Conservation (phyloP, 1,284 basidiomycete species). For the Malassezia globosa region DNA sequence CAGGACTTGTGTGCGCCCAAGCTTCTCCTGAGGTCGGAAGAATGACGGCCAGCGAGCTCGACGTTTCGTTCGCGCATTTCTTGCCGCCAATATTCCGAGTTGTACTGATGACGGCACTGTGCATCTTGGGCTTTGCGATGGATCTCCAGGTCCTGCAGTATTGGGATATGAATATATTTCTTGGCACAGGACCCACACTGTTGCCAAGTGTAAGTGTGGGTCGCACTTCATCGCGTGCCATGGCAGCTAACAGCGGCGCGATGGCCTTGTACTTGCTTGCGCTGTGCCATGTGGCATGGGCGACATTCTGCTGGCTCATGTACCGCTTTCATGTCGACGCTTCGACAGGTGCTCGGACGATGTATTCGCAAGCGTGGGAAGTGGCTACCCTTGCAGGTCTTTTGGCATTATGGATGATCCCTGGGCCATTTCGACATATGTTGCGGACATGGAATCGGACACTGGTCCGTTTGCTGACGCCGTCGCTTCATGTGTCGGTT, state of each 20-base stretch:
- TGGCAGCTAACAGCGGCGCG: conserved; percentile 7
- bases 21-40: no score
- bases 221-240: conserved; percentile 14
- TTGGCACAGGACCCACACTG: conserved; percentile 10
- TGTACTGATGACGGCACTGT: conserved; percentile 32
- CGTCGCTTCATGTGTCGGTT: conserved; percentile 56
- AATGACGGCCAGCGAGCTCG: neutral
- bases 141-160: conserved; percentile 24
- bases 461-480: conserved; percentile 62
- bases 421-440: conserved; percentile 26
- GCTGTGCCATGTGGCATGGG: conserved; percentile 20
- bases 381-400: conserved; percentile 25
- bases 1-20: neutral
- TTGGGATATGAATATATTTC: conserved; percentile 35
- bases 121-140: conserved; percentile 30
- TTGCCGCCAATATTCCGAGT: conserved; percentile 43
- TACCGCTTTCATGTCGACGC: conserved; percentile 34
- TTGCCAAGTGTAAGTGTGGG: conserved; percentile 18
- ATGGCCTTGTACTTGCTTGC: conserved; percentile 20
- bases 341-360: conserved; percentile 23
- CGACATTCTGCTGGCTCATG: conserved; percentile 29
- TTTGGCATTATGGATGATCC: conserved; percentile 25
- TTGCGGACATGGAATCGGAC: conserved; percentile 18
- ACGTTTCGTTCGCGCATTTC: conserved; percentile 28
- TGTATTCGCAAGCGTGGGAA: conserved; percentile 38